phyloP scores from a whole-genome alignment of 1,139 yeast genomes.

The Pichia sp. region DNA sequence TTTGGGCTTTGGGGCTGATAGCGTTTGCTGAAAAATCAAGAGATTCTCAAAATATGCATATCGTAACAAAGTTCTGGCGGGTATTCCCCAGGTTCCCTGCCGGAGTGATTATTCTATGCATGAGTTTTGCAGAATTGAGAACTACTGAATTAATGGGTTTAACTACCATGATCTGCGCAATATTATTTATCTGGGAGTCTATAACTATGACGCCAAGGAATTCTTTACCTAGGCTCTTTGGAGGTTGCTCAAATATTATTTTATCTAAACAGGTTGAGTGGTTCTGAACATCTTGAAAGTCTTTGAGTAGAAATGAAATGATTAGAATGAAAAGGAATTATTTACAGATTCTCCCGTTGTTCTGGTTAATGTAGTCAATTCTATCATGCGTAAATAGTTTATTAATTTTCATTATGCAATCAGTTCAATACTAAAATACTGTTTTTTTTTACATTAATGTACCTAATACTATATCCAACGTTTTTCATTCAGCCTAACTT shows the following conservation, averaged over 20 bases:
- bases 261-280: not conserved
- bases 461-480: not conserved
- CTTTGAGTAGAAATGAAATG: not conserved
- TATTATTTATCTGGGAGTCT: not conserved
- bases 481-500: not conserved
- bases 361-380: not conserved
- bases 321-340: not conserved
- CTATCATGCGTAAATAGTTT: not conserved
- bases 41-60: not conserved
- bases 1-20: conserved; percentile 1
- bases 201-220: not conserved
- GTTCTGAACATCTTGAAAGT: not conserved
- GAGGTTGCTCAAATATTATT: not conserved
- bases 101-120: not conserved
- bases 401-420: not conserved
- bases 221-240: not conserved
- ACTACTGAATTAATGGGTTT: not conserved
- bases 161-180: not conserved
- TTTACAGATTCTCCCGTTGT: not conserved
- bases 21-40: not conserved
- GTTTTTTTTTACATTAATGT: not conserved
- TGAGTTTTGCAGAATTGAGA: not conserved
- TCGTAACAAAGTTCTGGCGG: not conserved
- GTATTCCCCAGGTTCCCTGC: conserved; percentile 1
- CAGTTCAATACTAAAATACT: not conserved